Base-by-base conservation (phyloP, 495 filamentous ascomycete genomes). In the Penicillium daleae region DNA sequence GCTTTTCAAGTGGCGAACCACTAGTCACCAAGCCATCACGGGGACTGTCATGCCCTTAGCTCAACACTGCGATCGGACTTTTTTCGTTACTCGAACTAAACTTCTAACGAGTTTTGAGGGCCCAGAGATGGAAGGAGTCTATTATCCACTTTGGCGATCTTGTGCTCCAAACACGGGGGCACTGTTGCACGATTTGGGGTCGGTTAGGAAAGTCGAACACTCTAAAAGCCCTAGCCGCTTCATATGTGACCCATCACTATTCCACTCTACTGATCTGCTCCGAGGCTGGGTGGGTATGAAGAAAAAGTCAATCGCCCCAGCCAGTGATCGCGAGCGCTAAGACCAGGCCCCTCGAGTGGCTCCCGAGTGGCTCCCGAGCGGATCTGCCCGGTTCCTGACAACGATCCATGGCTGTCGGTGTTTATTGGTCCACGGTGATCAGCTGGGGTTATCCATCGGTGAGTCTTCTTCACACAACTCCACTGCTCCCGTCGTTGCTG, bases 301-400 rank as follows among this genome's bases (percentile, higher is more conserved):
- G 29, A 26, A 26, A 50, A 50, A 50, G 29, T 26, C 24, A 27
- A n/a, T 50, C 15, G 6, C 24, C 7, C 15, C 32, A 19, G 22
- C 44, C n/a, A 44, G 12, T 26, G 37, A 55, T 33, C 31, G n/a
- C 9, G 29, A 54, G 59, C 67, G 58, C 60, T 64, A 64, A 64
- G 56, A 64, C 64, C 64, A 61, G 56, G 17, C n/a, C 63, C 60
- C 50, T 52, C 51, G 2, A 33, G 35, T 39, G 13, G 35, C 35
- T 39, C 35, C 35, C 35, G 35, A 35, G 51, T 33, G 51, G 51
- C 51, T 54, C 51, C 63, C 60, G 63, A 56, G 29, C 64, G 56
- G 67, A 68, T 68, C 65, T 65, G 42, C 59, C 62, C 59, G 61
- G 64, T 62, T 62, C 64, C 59, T 61, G 50, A 54, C 37, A 33